phyloP scores from a whole-genome alignment of 805 yeast genomes.

The Candida arabinofermentans region DNA sequence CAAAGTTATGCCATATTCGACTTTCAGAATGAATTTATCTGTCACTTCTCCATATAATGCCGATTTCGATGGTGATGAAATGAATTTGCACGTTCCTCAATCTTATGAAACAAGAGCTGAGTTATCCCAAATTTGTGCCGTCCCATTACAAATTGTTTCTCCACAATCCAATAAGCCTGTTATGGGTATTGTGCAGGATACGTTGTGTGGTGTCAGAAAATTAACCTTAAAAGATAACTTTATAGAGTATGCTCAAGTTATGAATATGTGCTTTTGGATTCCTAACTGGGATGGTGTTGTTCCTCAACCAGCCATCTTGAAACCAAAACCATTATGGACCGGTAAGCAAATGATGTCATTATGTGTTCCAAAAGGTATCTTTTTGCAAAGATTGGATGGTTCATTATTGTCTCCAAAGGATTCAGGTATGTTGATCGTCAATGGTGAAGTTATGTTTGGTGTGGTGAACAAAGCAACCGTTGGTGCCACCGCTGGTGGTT shows the following conservation, averaged over 20 bases:
- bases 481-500: constrained; percentile 98
- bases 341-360: constrained; percentile 92
- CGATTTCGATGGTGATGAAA: constrained; percentile 99
- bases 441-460: constrained; percentile 97
- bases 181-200: constrained; percentile 99
- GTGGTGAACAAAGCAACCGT: constrained; percentile 97
- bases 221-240: constrained; percentile 89
- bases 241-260: constrained; percentile 87
- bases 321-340: constrained; percentile 96
- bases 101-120: constrained; percentile 98
- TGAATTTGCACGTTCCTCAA: constrained; percentile 99
- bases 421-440: constrained; percentile 90
- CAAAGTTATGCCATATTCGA: constrained; percentile 97
- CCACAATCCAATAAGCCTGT: constrained; percentile 99
- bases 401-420: constrained; percentile 84
- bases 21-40: constrained; percentile 92
- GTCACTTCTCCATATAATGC: constrained; percentile 99
- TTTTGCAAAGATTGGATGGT: constrained; percentile 90
- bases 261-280: constrained; percentile 96
- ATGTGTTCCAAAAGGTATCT: constrained; percentile 95
- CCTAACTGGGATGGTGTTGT: constrained; percentile 98
- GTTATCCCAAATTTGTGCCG: constrained; percentile 90
- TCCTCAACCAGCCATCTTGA: constrained; percentile 90
- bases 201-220: constrained; percentile 94
- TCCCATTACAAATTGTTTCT: constrained; percentile 94